Base-by-base conservation (phyloP, 805 yeast genomes). In the Cyberlindnera euphorbiiphila region DNA sequence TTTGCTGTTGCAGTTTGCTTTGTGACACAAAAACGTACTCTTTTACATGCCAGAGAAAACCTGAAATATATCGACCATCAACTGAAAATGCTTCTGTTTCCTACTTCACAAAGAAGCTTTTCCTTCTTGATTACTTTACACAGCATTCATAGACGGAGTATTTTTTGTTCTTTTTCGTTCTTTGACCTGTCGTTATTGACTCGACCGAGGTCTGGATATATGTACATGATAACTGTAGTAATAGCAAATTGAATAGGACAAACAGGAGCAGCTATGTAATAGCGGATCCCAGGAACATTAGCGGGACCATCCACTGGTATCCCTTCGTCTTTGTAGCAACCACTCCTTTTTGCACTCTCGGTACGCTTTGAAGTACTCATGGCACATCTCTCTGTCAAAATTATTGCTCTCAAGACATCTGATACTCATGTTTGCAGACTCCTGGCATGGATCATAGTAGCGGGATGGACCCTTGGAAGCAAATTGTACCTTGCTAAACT, bases 381-480 rank as follows among this genome's bases (percentile, higher is more conserved):
- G 76, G 66, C 81, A 87, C 62, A 61, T 71, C 36, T 68, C 78
- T 66, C 69, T 75, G 67, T 76, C 86, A 67, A 75, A 81, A 50
- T 80, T 71, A 55, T 89, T 85, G 34, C 83, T 61, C 50, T 86
- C 91, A 59, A 91, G 66, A 53, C 98, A 91, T 47, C 74, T 75
- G 47, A 88, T 67, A 29, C 95, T 85, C 78, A 95, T 91, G 56
- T 78, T 80, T 9, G 96, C 72, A 25, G 93, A 80, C 54, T 88
- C 93, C 32, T 80, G 83, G 61, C 98, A 91, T 0, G 98, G 98
- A 57, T 91, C 97, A 54, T 83, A 91, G 60, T 71, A 93, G 56
- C 83, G 77, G 6, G 95, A 81, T 4, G 94, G 82, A 23, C 75
- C 89, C 53, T 91, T 89, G 13, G 75, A 64, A 1, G 78, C 68